These are phyloP conservation scores for Umbelopsis ramanniana DNA, from an alignment of 192 early-diverging fungal species.

Conservation along the genomic window DNA sequence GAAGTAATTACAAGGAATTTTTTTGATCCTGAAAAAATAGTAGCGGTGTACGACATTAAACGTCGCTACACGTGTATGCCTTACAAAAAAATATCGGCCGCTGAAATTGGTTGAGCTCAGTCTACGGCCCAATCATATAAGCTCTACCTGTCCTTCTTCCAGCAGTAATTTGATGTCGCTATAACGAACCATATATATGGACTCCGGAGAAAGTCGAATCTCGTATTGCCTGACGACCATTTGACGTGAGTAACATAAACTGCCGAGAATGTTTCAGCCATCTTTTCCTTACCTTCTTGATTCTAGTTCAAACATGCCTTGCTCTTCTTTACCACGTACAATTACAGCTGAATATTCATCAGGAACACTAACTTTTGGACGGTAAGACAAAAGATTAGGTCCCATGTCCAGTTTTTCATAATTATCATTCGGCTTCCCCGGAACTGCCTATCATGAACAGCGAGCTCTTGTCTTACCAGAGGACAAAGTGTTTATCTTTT, in stretches of 20 bases:
- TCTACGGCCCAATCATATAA: slow-evolving; percentile 43
- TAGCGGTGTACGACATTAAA: slow-evolving; percentile 12
- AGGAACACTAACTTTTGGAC: slow-evolving; percentile 49
- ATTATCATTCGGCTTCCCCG: slow-evolving; percentile 23
- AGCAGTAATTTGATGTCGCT: slow-evolving; percentile 47
- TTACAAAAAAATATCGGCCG: not conserved
- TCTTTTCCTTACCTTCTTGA: not conserved
- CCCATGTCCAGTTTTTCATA: not conserved
- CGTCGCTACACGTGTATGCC: slow-evolving; percentile 10
- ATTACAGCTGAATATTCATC: slow-evolving; percentile 67
- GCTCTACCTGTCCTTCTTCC: slow-evolving; percentile 48
- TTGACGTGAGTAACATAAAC: not conserved
- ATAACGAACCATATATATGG: slow-evolving; percentile 59
- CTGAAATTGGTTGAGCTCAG: not conserved
- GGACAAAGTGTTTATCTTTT: slow-evolving; percentile 35
- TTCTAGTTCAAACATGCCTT: slow-evolving; percentile 57
- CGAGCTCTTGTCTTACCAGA: slow-evolving; percentile 41
- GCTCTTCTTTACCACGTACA: slow-evolving; percentile 51
- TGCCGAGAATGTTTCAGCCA: not conserved
- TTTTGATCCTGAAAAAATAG: not conserved
- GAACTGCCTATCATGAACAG: too few species aligned
- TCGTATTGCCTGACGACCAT: slow-evolving; percentile 9
- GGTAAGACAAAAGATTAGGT: not conserved
- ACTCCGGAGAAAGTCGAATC: not conserved
- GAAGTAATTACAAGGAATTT: not conserved